Percentiles rank a stretch among this genome's conserved stretches.
Conservation (phyloP, 345 rosid genomes). For the Aquilaria malaccensis region DNA sequence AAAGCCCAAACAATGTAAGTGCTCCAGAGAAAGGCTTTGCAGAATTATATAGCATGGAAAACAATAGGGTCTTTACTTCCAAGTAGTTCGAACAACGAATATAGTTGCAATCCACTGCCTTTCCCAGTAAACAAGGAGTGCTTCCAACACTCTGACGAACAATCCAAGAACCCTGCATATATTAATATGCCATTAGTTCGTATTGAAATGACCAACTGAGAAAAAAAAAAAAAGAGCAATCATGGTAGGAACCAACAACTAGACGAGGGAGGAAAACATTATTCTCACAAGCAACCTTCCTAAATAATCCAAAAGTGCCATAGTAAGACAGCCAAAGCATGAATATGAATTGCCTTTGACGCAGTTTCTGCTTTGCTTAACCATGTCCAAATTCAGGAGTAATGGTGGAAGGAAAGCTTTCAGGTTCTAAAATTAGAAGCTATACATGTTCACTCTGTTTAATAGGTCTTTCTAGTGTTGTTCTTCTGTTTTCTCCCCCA, state of each 20-base stretch:
- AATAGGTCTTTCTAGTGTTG: no score
- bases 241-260: background rate
- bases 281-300: no score
- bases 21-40: background rate
- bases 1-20: background rate
- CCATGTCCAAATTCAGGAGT: no score
- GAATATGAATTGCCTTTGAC: no score
- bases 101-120: slow-evolving; percentile 95
- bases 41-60: background rate
- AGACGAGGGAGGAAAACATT: background rate
- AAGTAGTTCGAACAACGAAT: slow-evolving; percentile 78
- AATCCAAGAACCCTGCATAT: slow-evolving; percentile 93
- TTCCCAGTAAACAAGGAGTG: slow-evolving; percentile 94
- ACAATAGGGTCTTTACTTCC: slow-evolving; percentile 43
- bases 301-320: no score
- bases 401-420: no score
- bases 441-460: no score
- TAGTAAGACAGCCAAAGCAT: no score
- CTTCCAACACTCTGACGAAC: slow-evolving; percentile 99
- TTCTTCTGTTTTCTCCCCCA: no score
- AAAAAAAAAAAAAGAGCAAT: background rate
- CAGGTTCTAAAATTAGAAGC: no score
- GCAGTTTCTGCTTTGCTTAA: no score
- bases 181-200: background rate
- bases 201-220: background rate